Percentiles rank a stretch among this genome's conserved stretches.
phyloP scores from a whole-genome alignment of 192 early-diverging fungal species.

The Coemansia sp. region DNA sequence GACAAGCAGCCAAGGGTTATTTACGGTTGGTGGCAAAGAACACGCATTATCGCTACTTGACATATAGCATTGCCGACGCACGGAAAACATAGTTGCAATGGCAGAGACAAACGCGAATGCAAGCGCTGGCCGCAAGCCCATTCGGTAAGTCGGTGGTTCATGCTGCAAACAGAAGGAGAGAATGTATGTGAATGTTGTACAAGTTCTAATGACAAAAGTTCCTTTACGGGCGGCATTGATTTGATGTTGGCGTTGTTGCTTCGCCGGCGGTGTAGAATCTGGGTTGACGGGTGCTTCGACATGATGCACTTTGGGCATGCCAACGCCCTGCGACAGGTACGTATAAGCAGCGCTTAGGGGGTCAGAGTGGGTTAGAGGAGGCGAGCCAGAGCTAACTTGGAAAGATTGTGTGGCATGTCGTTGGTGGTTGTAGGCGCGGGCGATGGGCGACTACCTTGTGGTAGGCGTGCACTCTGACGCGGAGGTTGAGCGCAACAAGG shows the following conservation, averaged over 20 bases:
- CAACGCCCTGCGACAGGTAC: conserved; percentile 92
- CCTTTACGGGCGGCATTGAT: too few species aligned
- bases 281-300: conserved; percentile 97
- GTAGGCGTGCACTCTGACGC: conserved; percentile 96
- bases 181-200: too few species aligned
- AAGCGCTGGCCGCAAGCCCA: conserved; percentile 41
- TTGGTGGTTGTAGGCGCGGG: conserved; percentile 67
- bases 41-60: not conserved
- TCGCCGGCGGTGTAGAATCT: conserved; percentile 49
- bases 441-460: conserved; percentile 91
- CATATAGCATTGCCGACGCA: not conserved
- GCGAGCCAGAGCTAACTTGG: too few species aligned
- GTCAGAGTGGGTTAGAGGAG: too few species aligned
- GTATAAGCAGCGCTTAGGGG: not conserved
- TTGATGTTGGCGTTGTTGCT: too few species aligned
- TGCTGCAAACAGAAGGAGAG: not conserved
- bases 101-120: conserved; percentile 12
- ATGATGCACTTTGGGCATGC: conserved; percentile 97
- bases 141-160: conserved; percentile 35
- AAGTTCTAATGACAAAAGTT: too few species aligned
- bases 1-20: too few species aligned
- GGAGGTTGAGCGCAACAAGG: conserved; percentile 91
- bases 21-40: not conserved
- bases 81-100: conserved; percentile 5
- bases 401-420: not conserved